Percentiles rank a stretch among this genome's conserved stretches.
These are phyloP conservation scores for Colletotrichum sp. DNA, from an alignment of 2,329 filamentous ascomycete species.

Conservation along the genomic window DNA sequence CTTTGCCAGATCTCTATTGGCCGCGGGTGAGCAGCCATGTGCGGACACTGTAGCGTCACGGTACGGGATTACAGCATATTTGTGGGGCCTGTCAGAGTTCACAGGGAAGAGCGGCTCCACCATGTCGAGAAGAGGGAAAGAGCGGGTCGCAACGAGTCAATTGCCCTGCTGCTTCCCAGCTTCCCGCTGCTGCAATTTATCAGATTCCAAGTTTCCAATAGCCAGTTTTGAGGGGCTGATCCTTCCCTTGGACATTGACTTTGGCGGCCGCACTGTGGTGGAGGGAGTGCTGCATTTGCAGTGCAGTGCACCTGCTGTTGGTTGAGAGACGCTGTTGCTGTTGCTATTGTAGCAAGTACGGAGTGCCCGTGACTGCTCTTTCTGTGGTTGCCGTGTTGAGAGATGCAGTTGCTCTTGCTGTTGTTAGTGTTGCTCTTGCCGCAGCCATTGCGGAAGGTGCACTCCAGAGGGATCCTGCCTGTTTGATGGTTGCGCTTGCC, in stretches of 20 bases:
- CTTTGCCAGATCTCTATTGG: neutral
- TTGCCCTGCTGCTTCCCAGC: neutral
- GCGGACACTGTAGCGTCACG: neutral
- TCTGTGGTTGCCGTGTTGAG: neutral
- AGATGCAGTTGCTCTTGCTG: neutral
- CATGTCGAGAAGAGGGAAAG: neutral
- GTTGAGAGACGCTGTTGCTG: neutral
- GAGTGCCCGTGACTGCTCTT: neutral
- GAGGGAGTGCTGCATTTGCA: neutral
- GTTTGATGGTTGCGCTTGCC: neutral
- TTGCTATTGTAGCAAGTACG: neutral
- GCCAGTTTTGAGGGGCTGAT: neutral
- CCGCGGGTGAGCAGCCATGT: neutral
- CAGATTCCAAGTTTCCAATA: conserved; percentile 3
- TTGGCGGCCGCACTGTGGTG: neutral
- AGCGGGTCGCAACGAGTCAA: conserved; percentile 11
- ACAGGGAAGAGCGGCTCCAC: neutral
- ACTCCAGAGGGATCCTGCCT: neutral
- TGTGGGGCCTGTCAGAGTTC: neutral
- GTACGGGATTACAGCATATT: neutral
- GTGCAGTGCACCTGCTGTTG: neutral
- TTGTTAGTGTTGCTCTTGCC: neutral
- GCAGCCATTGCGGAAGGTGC: neutral
- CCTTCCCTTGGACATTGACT: neutral
- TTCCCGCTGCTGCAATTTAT: neutral